phyloP scores from a whole-genome alignment of 768 basidiomycete species.

The Suillus decipiens region DNA sequence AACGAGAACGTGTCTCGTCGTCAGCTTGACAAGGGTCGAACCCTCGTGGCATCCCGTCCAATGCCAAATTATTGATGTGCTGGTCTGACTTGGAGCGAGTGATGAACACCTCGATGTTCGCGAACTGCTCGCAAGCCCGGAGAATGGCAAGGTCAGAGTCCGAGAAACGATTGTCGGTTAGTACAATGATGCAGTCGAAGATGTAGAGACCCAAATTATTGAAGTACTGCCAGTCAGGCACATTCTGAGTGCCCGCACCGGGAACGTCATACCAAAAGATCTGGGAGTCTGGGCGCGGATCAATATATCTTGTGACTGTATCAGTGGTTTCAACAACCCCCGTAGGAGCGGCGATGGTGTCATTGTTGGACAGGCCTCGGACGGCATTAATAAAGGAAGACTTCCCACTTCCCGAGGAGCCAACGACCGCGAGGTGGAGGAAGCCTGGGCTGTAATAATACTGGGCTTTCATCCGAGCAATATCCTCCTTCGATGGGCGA shows the following conservation, averaged over 20 bases:
- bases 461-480: background rate
- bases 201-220: too few species aligned
- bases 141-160: constrained; percentile 10
- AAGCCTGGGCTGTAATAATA: constrained; percentile 4
- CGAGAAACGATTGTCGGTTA: constrained; percentile 23
- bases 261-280: constrained; percentile 33
- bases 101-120: constrained; percentile 27
- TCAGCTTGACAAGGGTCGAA: constrained; percentile 18
- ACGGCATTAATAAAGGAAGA: constrained; percentile 33
- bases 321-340: constrained; percentile 27
- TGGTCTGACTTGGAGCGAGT: constrained; percentile 39
- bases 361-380: constrained; percentile 23
- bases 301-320: constrained; percentile 22
- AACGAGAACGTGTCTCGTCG: constrained; percentile 3
- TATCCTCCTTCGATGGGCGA: background rate
- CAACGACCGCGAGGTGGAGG: constrained; percentile 27
- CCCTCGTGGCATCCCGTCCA: constrained; percentile 13
- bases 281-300: constrained; percentile 18
- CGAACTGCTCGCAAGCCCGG: constrained; percentile 20
- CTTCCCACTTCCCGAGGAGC: constrained; percentile 22
- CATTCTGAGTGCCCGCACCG: constrained; percentile 26
- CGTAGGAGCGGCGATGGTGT: constrained; percentile 19
- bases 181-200: background rate
- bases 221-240: constrained; percentile 22
- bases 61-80: constrained; percentile 26